phyloP scores from a whole-genome alignment of 2,329 filamentous ascomycete species.

The Balansia obtecta region DNA sequence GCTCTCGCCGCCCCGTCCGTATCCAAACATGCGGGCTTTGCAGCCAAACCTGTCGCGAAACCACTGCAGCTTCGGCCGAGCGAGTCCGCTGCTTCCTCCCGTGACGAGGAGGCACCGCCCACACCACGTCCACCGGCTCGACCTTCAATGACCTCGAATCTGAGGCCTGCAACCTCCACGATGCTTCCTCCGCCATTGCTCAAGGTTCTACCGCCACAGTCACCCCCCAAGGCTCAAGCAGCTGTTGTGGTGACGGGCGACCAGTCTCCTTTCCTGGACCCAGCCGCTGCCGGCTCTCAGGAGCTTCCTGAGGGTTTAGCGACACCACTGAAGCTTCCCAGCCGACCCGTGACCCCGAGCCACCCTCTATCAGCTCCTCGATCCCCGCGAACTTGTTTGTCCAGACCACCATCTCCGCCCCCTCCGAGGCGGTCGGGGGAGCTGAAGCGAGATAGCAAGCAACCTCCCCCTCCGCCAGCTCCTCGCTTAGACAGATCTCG shows the following conservation, averaged over 20 bases:
- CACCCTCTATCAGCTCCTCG: slow-evolving; percentile 21
- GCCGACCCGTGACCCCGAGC: slow-evolving; percentile 40
- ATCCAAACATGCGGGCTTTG: slow-evolving; percentile 3
- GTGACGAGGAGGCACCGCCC: slow-evolving; percentile 11
- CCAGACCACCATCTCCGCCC: slow-evolving; percentile 49
- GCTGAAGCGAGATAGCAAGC: slow-evolving; percentile 32
- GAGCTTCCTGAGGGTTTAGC: slow-evolving; percentile 29
- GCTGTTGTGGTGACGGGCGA: slow-evolving; percentile 25
- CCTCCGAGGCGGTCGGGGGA: slow-evolving; percentile 52
- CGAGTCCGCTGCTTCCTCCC: slow-evolving; percentile 9
- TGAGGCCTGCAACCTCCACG: slow-evolving; percentile 13
- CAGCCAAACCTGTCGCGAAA: slow-evolving; percentile 13
- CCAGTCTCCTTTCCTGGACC: slow-evolving; percentile 33
- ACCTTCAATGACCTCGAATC: slow-evolving; percentile 9
- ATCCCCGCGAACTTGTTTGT: slow-evolving; percentile 34
- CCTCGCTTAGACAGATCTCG: slow-evolving; percentile 64
- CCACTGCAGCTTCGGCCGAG: slow-evolving; percentile 13
- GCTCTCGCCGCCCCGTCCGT: neutral
- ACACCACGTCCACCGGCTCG: slow-evolving; percentile 15
- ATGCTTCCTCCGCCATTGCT: slow-evolving; percentile 52
- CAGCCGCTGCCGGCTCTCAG: slow-evolving; percentile 29
- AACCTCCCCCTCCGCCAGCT: slow-evolving; percentile 54
- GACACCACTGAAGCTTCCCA: slow-evolving; percentile 41
- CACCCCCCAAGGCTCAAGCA: slow-evolving; percentile 43
- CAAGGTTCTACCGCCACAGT: slow-evolving; percentile 56